Conservation (phyloP, 176 grass and related monocot species). For the Carex pumila region DNA sequence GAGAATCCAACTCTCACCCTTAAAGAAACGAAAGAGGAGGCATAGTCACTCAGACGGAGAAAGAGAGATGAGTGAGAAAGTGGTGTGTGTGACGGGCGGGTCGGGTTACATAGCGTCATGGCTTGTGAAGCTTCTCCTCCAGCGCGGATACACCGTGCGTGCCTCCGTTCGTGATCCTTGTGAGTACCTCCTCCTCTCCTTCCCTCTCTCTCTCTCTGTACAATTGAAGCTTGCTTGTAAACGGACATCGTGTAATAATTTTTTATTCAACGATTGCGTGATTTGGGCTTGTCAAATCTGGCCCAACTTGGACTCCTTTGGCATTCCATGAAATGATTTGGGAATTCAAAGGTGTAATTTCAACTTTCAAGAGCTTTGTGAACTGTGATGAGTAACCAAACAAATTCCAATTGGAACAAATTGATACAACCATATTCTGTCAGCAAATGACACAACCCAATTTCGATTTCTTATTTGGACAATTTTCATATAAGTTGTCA, state of each 20-base stretch:
- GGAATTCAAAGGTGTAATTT: no score
- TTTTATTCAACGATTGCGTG: not conserved
- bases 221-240: not conserved
- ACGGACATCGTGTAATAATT: not conserved
- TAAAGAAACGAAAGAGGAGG: not conserved
- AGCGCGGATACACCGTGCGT: constrained; percentile 44
- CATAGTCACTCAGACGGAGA: not conserved
- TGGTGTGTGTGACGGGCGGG: constrained; percentile 46
- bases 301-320: no score
- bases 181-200: not conserved
- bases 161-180: constrained; percentile 50
- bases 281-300: not conserved
- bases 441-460: no score
- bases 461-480: no score
- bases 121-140: constrained; percentile 59
- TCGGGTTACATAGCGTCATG: constrained; percentile 55
- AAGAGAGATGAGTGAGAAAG: not conserved
- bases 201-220: not conserved
- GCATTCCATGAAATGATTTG: no score
- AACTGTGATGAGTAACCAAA: no score
- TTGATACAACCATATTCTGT: no score
- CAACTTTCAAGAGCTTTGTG: no score
- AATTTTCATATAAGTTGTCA: no score
- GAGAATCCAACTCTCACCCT: no score
- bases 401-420: no score